These are phyloP conservation scores for Pyricularia sp. DNA, from an alignment of 2,329 filamentous ascomycete species.

Conservation along the genomic window DNA sequence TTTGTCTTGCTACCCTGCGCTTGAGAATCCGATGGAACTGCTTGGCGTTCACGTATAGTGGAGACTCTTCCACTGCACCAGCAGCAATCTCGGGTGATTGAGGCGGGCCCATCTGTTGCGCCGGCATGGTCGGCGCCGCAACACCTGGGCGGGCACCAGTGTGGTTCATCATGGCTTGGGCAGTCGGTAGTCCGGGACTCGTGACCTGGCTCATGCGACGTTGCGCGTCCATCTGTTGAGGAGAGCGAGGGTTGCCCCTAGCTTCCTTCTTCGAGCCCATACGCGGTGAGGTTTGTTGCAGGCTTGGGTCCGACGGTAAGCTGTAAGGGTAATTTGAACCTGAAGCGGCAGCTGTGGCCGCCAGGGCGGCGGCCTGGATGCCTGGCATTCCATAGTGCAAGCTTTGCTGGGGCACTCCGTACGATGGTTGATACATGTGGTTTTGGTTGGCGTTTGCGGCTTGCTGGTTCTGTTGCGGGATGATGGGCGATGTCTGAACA, in stretches of 20 bases:
- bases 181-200: constrained; percentile 64
- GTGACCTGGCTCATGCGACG: constrained; percentile 66
- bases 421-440: constrained; percentile 72
- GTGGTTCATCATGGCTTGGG: constrained; percentile 70
- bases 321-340: constrained; percentile 64
- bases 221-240: constrained; percentile 56
- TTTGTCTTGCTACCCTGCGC: constrained; percentile 83
- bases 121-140: constrained; percentile 48
- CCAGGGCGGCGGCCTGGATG: constrained; percentile 88
- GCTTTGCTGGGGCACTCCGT: constrained; percentile 61
- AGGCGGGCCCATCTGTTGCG: constrained; percentile 57
- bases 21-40: constrained; percentile 98
- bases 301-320: constrained; percentile 60
- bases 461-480: constrained; percentile 55
- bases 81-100: constrained; percentile 74
- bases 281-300: constrained; percentile 65
- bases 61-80: constrained; percentile 73
- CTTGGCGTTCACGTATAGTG: constrained; percentile 96
- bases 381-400: constrained; percentile 81
- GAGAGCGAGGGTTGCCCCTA: constrained; percentile 62
- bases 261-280: constrained; percentile 65
- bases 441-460: constrained; percentile 48
- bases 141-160: constrained; percentile 38
- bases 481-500: constrained; percentile 69
- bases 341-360: constrained; percentile 80